Conservation (phyloP, 495 filamentous ascomycete genomes). For the Penicillium soppii region DNA sequence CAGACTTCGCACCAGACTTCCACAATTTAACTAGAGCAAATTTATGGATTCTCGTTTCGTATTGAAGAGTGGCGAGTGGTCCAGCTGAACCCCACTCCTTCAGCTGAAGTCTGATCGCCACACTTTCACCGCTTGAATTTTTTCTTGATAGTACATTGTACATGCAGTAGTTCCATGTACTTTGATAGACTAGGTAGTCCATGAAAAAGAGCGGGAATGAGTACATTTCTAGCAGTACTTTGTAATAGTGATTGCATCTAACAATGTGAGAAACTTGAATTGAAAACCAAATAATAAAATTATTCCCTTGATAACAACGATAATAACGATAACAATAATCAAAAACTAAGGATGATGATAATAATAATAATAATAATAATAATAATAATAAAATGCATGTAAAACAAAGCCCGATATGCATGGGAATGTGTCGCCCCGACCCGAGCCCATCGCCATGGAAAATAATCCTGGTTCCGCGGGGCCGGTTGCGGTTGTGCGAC, state of each 20-base stretch:
- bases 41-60: conserved; percentile 4
- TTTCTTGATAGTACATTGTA: conserved; percentile 15
- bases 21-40: background rate
- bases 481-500: conserved; percentile 35
- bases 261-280: too few relatives aligned
- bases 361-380: background rate
- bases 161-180: conserved; percentile 30
- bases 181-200: conserved; percentile 8
- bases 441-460: conserved; percentile 32
- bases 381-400: conserved; percentile 2
- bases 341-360: background rate
- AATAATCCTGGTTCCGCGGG: conserved; percentile 31
- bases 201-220: background rate
- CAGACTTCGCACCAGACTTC: conserved; percentile 12
- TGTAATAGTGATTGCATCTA: too few relatives aligned
- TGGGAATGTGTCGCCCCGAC: conserved; percentile 23
- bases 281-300: too few relatives aligned
- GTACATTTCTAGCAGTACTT: too few relatives aligned
- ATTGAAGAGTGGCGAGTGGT: conserved; percentile 21
- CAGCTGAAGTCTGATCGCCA: conserved; percentile 38
- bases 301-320: too few relatives aligned
- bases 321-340: background rate
- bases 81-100: conserved; percentile 24
- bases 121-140: conserved; percentile 25
- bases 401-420: conserved; percentile 1